These are phyloP conservation scores for Xylaria sp. DNA, from an alignment of 2,329 filamentous ascomycete genomes.

Conservation along the genomic window DNA sequence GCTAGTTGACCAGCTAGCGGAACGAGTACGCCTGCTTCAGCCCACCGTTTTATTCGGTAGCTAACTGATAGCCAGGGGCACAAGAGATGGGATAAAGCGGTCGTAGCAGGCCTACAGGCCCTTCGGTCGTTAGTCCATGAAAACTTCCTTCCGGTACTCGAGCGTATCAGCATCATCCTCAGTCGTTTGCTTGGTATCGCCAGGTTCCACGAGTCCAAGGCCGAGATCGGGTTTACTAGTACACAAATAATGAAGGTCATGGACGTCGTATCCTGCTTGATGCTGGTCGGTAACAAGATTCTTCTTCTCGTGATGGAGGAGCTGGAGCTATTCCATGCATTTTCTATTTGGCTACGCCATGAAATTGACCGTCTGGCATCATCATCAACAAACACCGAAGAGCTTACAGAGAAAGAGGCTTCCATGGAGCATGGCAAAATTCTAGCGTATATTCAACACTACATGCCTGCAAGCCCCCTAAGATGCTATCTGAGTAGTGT, in stretches of 20 bases:
- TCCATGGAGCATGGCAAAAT: slow-evolving; percentile 78
- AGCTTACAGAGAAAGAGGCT: slow-evolving; percentile 80
- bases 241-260: slow-evolving; percentile 71
- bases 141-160: slow-evolving; percentile 87
- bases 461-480: slow-evolving; percentile 73
- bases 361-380: slow-evolving; percentile 82
- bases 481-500: slow-evolving; percentile 67
- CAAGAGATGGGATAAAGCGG: slow-evolving; percentile 93
- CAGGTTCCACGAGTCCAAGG: slow-evolving; percentile 75
- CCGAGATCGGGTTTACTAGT: slow-evolving; percentile 73
- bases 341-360: slow-evolving; percentile 84
- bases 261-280: slow-evolving; percentile 79
- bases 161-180: slow-evolving; percentile 82
- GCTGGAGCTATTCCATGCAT: slow-evolving; percentile 78
- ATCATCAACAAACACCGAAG: slow-evolving; percentile 70
- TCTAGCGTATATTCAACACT: slow-evolving; percentile 79
- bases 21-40: slow-evolving; percentile 67
- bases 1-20: slow-evolving; percentile 83
- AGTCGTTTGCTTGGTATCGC: slow-evolving; percentile 86
- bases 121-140: slow-evolving; percentile 83
- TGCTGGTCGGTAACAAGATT: slow-evolving; percentile 77
- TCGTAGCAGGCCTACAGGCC: slow-evolving; percentile 78
- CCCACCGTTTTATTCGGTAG: background rate
- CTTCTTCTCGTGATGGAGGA: slow-evolving; percentile 78
- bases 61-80: slow-evolving; percentile 69